These are phyloP conservation scores for Phytophthora meadii DNA, from an alignment of 352 stramenopile species.

Conservation along the genomic window DNA sequence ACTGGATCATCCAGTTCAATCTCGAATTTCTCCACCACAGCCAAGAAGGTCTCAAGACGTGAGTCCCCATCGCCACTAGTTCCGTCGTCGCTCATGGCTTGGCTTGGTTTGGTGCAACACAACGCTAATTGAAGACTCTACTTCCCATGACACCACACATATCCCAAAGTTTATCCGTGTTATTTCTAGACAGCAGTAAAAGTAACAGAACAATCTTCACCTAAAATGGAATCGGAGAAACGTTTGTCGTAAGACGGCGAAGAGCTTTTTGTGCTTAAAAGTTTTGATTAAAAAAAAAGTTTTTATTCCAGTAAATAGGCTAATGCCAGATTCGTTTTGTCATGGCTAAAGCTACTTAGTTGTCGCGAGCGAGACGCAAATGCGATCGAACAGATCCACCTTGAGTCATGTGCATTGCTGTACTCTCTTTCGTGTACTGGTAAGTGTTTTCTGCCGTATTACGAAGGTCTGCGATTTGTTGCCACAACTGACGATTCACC, in stretches of 20 bases:
- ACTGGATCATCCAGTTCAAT: conserved; percentile 76
- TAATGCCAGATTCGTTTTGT: conserved; percentile 12
- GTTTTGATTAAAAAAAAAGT: conserved; percentile 19
- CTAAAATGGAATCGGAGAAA: conserved; percentile 11
- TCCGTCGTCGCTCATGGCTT: conserved; percentile 62
- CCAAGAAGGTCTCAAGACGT: conserved; percentile 57
- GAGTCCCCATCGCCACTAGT: conserved; percentile 32
- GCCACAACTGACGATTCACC: conserved; percentile 46
- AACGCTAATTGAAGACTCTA: conserved; percentile 35
- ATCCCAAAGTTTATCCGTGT: conserved; percentile 18
- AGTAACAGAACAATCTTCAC: conserved; percentile 11
- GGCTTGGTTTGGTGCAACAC: not conserved
- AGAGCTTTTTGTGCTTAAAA: not conserved
- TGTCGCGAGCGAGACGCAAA: conserved; percentile 2
- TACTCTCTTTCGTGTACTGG: conserved; percentile 55
- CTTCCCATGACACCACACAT: conserved; percentile 6
- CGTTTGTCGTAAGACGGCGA: not conserved
- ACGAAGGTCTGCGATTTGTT: conserved; percentile 58
- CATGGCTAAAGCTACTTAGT: conserved; percentile 18
- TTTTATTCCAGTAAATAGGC: conserved; percentile 41
- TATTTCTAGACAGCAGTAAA: conserved; percentile 6
- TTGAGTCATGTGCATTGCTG: conserved; percentile 43
- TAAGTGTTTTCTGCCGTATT: conserved; percentile 55
- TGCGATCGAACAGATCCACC: conserved; percentile 20
- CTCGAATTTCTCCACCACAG: conserved; percentile 71